Evolutionary conservation across 1,284 basidiomycete species (phyloP).

Genomic region (Apiotrichum montevideense): DNA sequence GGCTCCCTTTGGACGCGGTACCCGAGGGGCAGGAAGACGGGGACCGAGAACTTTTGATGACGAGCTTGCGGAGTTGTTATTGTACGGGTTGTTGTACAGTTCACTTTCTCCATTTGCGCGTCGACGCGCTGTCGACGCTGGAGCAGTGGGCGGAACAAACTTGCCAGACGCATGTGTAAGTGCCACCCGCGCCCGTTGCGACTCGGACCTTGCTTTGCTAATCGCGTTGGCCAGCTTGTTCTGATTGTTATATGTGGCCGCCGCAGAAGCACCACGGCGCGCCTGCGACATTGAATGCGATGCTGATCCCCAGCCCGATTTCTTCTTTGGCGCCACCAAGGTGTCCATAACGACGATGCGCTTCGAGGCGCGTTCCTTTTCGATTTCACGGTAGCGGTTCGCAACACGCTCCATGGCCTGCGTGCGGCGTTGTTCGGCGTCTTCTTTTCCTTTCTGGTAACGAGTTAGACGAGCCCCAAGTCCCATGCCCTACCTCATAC

Average conservation of each 20-base stretch:
- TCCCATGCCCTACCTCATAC: conserved; percentile 29
- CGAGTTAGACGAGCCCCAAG: not conserved
- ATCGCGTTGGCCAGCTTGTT: conserved; percentile 16
- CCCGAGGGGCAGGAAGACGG: conserved; percentile 1
- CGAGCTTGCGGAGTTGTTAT: not conserved
- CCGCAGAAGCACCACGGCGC: not conserved
- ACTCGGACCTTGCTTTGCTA: conserved; percentile 33
- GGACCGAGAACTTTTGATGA: not conserved
- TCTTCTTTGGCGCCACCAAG: conserved; percentile 9
- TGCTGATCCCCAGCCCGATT: not conserved
- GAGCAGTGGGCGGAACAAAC: conserved; percentile 25
- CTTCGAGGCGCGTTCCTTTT: conserved; percentile 30
- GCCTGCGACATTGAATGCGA: not conserved
- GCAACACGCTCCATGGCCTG: conserved; percentile 28
- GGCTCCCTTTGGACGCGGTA: not conserved
- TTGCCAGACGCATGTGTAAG: conserved; percentile 38
- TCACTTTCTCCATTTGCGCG: conserved; percentile 1
- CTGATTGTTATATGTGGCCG: not conserved
- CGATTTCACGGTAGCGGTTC: conserved; percentile 34
- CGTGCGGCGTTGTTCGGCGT: conserved; percentile 27
- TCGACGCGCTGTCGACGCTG: not conserved
- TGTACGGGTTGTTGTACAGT: conserved; percentile 22
- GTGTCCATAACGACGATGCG: conserved; percentile 34
- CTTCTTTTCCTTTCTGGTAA: conserved; percentile 33
- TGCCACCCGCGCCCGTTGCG: conserved; percentile 32